These are phyloP conservation scores for Pythium grandisporangium DNA, from an alignment of 352 stramenopile species.

Conservation along the genomic window DNA sequence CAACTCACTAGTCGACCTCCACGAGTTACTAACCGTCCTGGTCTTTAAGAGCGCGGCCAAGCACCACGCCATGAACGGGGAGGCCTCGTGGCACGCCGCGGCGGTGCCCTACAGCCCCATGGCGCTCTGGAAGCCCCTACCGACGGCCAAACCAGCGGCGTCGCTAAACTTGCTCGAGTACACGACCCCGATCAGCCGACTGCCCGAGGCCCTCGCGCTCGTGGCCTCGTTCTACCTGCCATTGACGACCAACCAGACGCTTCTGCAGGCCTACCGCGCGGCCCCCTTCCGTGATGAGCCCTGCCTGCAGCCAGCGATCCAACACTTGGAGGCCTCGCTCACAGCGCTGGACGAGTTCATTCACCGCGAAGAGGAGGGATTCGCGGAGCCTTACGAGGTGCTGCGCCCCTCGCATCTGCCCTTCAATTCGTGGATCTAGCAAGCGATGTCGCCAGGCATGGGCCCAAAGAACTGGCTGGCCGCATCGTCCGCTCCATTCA, in stretches of 20 bases:
- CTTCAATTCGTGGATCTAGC: slow-evolving; percentile 28
- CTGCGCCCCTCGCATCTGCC: slow-evolving; percentile 19
- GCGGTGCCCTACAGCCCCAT: slow-evolving; percentile 29
- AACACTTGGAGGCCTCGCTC: slow-evolving; percentile 14
- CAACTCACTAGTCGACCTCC: slow-evolving; percentile 1
- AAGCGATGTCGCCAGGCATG: too few relatives aligned
- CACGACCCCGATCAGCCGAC: slow-evolving; percentile 14
- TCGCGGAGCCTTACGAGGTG: slow-evolving; percentile 20
- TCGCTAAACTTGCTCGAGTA: slow-evolving; percentile 19
- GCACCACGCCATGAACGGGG: slow-evolving; percentile 47
- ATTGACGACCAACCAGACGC: slow-evolving; percentile 15
- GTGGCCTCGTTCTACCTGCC: slow-evolving; percentile 22
- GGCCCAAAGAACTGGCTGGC: too few relatives aligned
- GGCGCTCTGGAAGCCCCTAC: slow-evolving; percentile 30
- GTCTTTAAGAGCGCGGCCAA: slow-evolving; percentile 31
- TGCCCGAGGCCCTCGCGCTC: slow-evolving; percentile 16
- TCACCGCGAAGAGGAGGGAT: slow-evolving; percentile 9
- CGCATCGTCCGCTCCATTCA: too few relatives aligned
- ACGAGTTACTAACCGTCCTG: slow-evolving; percentile 15
- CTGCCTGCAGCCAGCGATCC: slow-evolving; percentile 12
- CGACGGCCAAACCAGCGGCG: slow-evolving; percentile 16
- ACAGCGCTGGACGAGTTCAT: slow-evolving; percentile 19
- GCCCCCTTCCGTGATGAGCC: slow-evolving; percentile 16
- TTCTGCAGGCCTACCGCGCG: slow-evolving; percentile 15
- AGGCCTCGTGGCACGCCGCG: slow-evolving; percentile 28